Base-by-base conservation (phyloP, 148 eudicot genomes). In the Spergularia marina region DNA sequence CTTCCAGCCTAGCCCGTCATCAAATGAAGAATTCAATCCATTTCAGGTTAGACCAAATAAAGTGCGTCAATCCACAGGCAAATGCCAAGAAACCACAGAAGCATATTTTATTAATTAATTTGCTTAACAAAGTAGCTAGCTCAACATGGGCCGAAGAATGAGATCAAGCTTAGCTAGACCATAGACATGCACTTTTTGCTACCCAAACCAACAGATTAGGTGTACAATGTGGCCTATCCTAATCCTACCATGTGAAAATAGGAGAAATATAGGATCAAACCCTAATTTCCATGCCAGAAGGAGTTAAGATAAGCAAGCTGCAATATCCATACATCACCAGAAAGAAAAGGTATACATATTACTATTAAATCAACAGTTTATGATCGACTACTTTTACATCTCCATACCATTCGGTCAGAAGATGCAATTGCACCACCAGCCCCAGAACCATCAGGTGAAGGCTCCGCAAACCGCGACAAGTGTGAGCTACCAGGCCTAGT, bases 401-500 rank as follows among this genome's bases (percentile, higher is more conserved):
- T 78, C 15, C 92, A 55, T 85, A 96, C 99, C 91, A 82, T 78
- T 79, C 88, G 84, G 65, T 92, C 97, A 16, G 85, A 76, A 72
- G 87, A 53, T 78, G 79, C 77, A 76, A 62, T 71, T 68, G 87
- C 81, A 79, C 85, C 93, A 90, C 91, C 83, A 49, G 88, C 77
- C 53, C 72, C 84, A 64, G 89, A 74, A 82, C 69, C 83, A 74
- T 92, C 97, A 54, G 89, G 70, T 18, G 86, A 70, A 79, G 89
- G 80, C 78, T 91, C 99, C 41, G 98, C 99, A 91, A 96, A 92
- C 51, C 98, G 85, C 39, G 98, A 92, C 67, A 92, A 82, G 54
- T 91, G 99, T 18, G 99, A 91, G 81, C 99, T 96, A 79, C 90
- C 88, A 68, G 99, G 97, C 77, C 99, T 89, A 72, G 89, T 88